Base-by-base conservation (phyloP, 1,139 yeast genomes). In the Debaryomycetaceae sp. region DNA sequence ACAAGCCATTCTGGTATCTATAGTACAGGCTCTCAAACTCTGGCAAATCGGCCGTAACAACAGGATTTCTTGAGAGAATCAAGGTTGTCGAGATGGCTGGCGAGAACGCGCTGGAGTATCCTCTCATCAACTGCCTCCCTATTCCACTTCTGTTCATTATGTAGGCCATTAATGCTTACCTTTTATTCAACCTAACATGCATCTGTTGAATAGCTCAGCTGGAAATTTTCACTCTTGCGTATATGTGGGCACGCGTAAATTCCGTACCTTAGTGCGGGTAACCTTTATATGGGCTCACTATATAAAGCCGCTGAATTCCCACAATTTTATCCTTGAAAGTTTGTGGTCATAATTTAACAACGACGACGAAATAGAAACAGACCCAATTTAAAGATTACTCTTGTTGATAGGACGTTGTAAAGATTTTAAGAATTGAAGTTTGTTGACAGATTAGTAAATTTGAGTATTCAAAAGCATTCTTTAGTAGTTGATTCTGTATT, bases 1-100 rank as follows among this genome's bases (percentile, higher is more conserved):
- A 91, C 49, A 93, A 75, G 61, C 87, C 96, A 49, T 81, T 80
- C 66, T 91, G 96, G 63, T 95, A 95, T 48, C 81, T 75, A 63
- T 85, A 87, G 66, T 85, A 93, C 45, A 82, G 83, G 49, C 73
- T 62, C 59, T 90, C 97, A 55, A 93, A 85, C 45, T 75, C 79
- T 8, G 85, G 75, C 44, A 83, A 69, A 50, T 87, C 95, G 17
- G 87, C 84, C 3, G 96, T 87, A 45, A 93, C 80, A 39, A 93
- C 75, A 27, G 99, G 99, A 42, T 76, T 78, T 65, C 99, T 79
- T 38, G 95, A 82, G 44, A 93, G 74, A 46, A 93, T 68, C 43
- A 89, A 62, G 9, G 85, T 80, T 20, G 66, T 61, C 6, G 65
- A 57, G 36, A 66, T 57, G 27, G 44, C 37, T 11, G 58, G 47